phyloP scores from a whole-genome alignment of 179 eudicot species.

The Silene vulgaris region DNA sequence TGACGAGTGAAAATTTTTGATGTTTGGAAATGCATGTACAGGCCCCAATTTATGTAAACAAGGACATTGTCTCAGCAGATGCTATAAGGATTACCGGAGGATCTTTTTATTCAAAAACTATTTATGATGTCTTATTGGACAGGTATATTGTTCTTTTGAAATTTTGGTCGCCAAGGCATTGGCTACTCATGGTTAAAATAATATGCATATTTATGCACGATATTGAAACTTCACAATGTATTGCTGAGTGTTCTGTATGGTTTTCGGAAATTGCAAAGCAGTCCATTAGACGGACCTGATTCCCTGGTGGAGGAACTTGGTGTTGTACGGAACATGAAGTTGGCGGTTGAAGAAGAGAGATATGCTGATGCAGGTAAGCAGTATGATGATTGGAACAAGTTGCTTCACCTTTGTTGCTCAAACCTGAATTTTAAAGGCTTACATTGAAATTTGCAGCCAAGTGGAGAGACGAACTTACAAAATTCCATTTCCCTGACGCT shows the following conservation, averaged over 20 bases:
- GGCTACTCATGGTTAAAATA: too few relatives aligned
- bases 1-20: neutral
- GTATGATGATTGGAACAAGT: neutral
- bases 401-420: neutral
- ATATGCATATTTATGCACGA: too few relatives aligned
- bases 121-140: conserved; percentile 65
- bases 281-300: conserved; percentile 75
- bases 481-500: conserved; percentile 30
- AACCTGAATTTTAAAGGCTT: neutral
- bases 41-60: conserved; percentile 77
- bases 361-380: conserved; percentile 68
- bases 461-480: conserved; percentile 59
- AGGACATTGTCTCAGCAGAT: conserved; percentile 56
- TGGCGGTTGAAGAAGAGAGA: conserved; percentile 69
- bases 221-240: neutral
- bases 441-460: conserved; percentile 39
- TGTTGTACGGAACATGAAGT: conserved; percentile 47
- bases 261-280: conserved; percentile 21
- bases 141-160: conserved; percentile 36
- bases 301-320: conserved; percentile 51
- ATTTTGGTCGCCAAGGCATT: neutral
- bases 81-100: conserved; percentile 53
- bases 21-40: conserved; percentile 17
- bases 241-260: conserved; percentile 1
- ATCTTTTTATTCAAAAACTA: conserved; percentile 35